phyloP scores from a whole-genome alignment of 2,329 filamentous ascomycete genomes.

The Raffaelea ambrosiae region DNA sequence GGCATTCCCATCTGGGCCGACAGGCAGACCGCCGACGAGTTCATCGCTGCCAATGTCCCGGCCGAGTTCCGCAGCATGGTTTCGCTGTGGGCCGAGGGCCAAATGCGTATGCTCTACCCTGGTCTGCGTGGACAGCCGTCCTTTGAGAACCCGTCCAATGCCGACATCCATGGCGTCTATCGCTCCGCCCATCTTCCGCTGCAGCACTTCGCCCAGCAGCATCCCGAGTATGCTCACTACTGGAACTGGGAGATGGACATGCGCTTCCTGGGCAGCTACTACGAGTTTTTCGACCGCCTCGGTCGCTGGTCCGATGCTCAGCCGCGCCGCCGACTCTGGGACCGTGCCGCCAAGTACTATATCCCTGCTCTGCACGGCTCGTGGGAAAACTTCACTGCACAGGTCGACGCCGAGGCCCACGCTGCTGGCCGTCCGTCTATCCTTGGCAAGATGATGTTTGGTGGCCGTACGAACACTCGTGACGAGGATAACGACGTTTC shows the following conservation, averaged over 20 bases:
- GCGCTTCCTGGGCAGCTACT: conserved; percentile 56
- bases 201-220: conserved; percentile 54
- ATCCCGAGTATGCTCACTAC: conserved; percentile 57
- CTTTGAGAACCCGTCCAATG: conserved; percentile 42
- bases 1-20: conserved; percentile 76
- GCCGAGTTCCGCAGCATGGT: conserved; percentile 71
- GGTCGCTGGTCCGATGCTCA: conserved; percentile 59
- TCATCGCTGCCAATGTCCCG: conserved; percentile 61
- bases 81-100: conserved; percentile 75
- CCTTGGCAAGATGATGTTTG: conserved; percentile 57
- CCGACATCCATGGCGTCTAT: conserved; percentile 60
- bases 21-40: conserved; percentile 59
- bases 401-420: conserved; percentile 54
- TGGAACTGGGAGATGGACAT: conserved; percentile 69
- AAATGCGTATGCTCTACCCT: conserved; percentile 72
- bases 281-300: conserved; percentile 65
- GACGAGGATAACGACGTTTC: conserved; percentile 44
- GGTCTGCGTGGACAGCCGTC: conserved; percentile 63
- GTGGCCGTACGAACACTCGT: conserved; percentile 36
- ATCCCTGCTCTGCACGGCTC: conserved; percentile 60
- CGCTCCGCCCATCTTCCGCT: conserved; percentile 55
- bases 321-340: conserved; percentile 66
- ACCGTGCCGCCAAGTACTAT: conserved; percentile 69
- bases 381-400: conserved; percentile 63
- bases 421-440: conserved; percentile 45